Conservation (phyloP, 371 early-diverging fungal species). For the Mortierella sp. region DNA sequence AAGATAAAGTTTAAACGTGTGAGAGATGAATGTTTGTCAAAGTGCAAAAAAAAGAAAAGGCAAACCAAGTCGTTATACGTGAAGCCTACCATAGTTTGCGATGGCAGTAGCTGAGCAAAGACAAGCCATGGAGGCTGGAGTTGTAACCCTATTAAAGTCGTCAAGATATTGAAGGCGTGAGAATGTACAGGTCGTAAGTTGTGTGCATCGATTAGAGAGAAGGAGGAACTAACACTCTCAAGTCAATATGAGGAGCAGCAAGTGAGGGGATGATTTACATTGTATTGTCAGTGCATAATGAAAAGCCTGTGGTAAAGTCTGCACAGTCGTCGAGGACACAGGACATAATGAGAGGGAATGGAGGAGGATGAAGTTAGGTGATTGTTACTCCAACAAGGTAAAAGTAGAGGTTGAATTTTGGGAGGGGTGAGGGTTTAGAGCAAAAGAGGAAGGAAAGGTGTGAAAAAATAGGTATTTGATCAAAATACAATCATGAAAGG, state of each 20-base stretch:
- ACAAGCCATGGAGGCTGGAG: constrained; percentile 10
- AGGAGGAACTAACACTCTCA: background rate
- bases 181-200: background rate
- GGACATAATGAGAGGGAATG: constrained; percentile 5
- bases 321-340: constrained; percentile 16
- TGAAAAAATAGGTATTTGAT: background rate
- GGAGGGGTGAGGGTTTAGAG: background rate
- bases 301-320: constrained; percentile 7
- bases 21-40: background rate
- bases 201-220: background rate
- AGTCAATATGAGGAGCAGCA: background rate
- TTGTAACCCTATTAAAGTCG: background rate
- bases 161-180: background rate
- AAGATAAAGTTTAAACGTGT: background rate
- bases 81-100: constrained; percentile 26
- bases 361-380: background rate
- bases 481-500: background rate
- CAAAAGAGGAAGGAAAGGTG: background rate
- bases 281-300: background rate
- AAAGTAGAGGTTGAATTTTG: background rate
- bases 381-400: background rate
- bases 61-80: no score
- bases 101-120: constrained; percentile 27
- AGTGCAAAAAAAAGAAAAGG: background rate
- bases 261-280: background rate